Conservation (phyloP, 2,329 filamentous ascomycete species). For the Aulographum hederae region DNA sequence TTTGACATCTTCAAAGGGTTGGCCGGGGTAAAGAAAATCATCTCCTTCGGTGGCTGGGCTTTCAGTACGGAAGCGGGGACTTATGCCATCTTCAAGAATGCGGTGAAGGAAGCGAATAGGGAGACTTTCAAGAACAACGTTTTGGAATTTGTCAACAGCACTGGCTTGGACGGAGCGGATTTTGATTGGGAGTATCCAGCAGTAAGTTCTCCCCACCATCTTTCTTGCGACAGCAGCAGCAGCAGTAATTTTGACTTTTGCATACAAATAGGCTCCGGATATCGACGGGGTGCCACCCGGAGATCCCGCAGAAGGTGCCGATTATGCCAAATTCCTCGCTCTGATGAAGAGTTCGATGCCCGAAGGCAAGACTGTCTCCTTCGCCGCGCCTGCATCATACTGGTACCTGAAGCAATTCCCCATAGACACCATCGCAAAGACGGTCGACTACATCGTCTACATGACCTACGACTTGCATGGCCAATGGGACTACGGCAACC, state of each 20-base stretch:
- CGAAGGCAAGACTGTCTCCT: conserved; percentile 8
- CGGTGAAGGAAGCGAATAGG: conserved; percentile 18
- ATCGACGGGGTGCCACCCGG: conserved; percentile 18
- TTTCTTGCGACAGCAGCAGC: neutral
- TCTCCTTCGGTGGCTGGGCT: conserved; percentile 28
- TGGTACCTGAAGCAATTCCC: conserved; percentile 14
- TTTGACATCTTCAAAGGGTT: conserved; percentile 16
- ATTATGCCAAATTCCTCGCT: conserved; percentile 18
- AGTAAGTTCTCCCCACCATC: conserved; percentile 1
- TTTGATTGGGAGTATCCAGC: conserved; percentile 29
- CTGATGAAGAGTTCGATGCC: conserved; percentile 6
- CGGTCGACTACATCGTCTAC: conserved; percentile 14
- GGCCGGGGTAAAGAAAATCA: conserved; percentile 17
- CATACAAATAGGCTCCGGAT: conserved; percentile 10
- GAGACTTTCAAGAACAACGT: conserved; percentile 12
- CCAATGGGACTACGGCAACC: conserved; percentile 22
- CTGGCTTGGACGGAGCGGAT: conserved; percentile 19
- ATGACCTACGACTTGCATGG: conserved; percentile 21
- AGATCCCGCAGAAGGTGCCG: conserved; percentile 11
- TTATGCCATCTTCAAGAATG: conserved; percentile 20
- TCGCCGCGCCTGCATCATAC: conserved; percentile 13
- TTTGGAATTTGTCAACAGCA: conserved; percentile 8
- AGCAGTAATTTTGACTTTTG: no score
- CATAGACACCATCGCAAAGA: conserved; percentile 9
- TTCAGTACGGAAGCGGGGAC: conserved; percentile 20